Evolutionary conservation across 2,329 filamentous ascomycete genomes (phyloP).

Genomic region (Alternaria consortialis): DNA sequence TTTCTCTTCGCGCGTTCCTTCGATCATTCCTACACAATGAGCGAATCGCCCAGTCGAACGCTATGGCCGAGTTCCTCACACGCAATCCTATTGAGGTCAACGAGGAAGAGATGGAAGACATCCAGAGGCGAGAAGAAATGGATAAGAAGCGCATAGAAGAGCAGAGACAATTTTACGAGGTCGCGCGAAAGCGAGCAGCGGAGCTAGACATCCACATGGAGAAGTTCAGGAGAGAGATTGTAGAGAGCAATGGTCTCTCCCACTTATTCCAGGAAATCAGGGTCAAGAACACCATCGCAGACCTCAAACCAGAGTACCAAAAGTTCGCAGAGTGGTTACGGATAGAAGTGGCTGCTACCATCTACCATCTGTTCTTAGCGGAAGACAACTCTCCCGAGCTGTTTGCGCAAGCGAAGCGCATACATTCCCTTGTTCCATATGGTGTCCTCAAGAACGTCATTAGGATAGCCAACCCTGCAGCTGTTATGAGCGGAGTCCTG

Average conservation of each 20-base stretch:
- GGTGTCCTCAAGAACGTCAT: constrained; percentile 96
- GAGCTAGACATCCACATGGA: constrained; percentile 99
- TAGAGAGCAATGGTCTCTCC: constrained; percentile 84
- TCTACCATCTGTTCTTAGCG: constrained; percentile 96
- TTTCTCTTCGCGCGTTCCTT: constrained; percentile 91
- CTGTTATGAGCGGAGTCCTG: constrained; percentile 94
- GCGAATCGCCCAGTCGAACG: constrained; percentile 81
- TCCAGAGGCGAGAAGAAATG: constrained; percentile 78
- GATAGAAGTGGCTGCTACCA: constrained; percentile 94
- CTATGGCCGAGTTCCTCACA: constrained; percentile 85
- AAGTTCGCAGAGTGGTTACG: constrained; percentile 98
- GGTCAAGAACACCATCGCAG: constrained; percentile 84
- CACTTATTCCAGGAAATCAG: constrained; percentile 93
- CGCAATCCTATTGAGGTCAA: constrained; percentile 75
- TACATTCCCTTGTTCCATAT: constrained; percentile 95
- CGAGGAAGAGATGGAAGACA: constrained; percentile 85
- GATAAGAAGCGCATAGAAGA: constrained; percentile 91
- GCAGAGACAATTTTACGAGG: constrained; percentile 93
- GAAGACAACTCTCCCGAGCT: constrained; percentile 98
- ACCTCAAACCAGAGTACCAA: constrained; percentile 92
- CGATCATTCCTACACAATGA: constrained; percentile 84
- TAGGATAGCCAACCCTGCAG: constrained; percentile 92
- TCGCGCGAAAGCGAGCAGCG: constrained; percentile 86
- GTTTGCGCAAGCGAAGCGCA: constrained; percentile 91
- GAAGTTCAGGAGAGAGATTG: constrained; percentile 72